phyloP scores from a whole-genome alignment of 176 grass and related monocot species.

The Zea luxurians region DNA sequence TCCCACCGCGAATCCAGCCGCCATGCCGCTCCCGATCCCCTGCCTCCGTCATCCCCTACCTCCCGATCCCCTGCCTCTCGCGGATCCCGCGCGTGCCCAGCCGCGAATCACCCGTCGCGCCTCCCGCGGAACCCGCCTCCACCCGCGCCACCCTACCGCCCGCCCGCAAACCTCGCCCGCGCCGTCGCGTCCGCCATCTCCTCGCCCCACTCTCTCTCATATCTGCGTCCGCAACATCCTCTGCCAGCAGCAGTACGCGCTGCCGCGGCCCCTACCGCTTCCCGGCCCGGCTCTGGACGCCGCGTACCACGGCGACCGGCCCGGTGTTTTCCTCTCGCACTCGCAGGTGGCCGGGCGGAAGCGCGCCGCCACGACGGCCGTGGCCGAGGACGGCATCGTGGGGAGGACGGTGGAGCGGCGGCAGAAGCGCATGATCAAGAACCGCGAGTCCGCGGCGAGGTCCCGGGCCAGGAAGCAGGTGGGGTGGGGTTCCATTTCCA shows the following conservation, averaged over 20 bases:
- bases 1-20: no score
- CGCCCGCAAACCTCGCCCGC: no score
- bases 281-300: conserved; percentile 44
- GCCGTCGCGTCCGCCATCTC: no score
- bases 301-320: conserved; percentile 33
- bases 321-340: conserved; percentile 15
- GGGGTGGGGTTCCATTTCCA: neutral
- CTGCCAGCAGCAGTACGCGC: conserved; percentile 34
- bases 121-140: no score
- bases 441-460: conserved; percentile 88
- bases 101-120: no score
- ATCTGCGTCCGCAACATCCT: no score
- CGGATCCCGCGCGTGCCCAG: no score
- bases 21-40: no score
- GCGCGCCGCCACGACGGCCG: conserved; percentile 37
- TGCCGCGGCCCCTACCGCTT: conserved; percentile 33
- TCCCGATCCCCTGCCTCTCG: no score
- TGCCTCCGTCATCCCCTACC: no score
- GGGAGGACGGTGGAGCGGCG: conserved; percentile 81
- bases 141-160: no score
- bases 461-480: conserved; percentile 95
- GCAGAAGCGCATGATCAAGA: conserved; percentile 99
- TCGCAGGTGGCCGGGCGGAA: conserved; percentile 57
- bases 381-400: conserved; percentile 30
- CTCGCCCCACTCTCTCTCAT: no score